A percentile compares a stretch with the other conserved stretches of the same genome.
phyloP scores from a whole-genome alignment of 1,284 basidiomycete species.

The Heterobasidion occidentale region DNA sequence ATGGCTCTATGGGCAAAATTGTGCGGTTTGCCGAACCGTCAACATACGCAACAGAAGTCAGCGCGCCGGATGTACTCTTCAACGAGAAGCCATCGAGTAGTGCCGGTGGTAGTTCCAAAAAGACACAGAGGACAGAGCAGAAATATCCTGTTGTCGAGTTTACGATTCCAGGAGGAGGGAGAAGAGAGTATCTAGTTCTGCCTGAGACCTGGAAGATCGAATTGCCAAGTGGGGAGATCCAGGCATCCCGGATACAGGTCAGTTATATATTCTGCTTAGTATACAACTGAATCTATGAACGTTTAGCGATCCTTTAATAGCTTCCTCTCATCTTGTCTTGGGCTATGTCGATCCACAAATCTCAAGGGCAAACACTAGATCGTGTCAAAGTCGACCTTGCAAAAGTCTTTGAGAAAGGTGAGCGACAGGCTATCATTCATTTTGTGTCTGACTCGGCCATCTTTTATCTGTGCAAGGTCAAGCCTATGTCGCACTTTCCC shows the following conservation, averaged over 20 bases:
- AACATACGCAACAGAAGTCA: conserved; percentile 15
- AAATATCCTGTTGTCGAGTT: conserved; percentile 27
- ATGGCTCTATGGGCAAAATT: conserved; percentile 27
- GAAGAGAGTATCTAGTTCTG: conserved; percentile 34
- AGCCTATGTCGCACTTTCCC: conserved; percentile 91
- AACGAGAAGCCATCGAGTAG: conserved; percentile 15
- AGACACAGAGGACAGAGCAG: conserved; percentile 7
- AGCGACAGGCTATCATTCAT: conserved; percentile 8
- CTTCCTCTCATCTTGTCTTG: conserved; percentile 80
- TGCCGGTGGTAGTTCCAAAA: conserved; percentile 8
- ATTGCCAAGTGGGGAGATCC: conserved; percentile 74
- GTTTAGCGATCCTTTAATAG: conserved; percentile 21
- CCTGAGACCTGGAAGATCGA: conserved; percentile 83
- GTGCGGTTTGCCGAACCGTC: conserved; percentile 27
- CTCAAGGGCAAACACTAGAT: conserved; percentile 85
- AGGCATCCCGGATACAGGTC: conserved; percentile 69
- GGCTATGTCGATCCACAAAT: conserved; percentile 96
- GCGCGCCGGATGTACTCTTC: conserved; percentile 19
- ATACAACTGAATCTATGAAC: background rate
- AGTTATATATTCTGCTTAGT: conserved; percentile 13
- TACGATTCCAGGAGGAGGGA: conserved; percentile 28
- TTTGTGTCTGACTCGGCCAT: background rate
- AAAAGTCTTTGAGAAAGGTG: conserved; percentile 86
- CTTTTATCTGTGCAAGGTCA: conserved; percentile 17
- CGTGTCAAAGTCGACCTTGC: conserved; percentile 79